Evolutionary conservation across 176 grass and related monocot species (phyloP).

Genomic region (Stipa capillata): DNA sequence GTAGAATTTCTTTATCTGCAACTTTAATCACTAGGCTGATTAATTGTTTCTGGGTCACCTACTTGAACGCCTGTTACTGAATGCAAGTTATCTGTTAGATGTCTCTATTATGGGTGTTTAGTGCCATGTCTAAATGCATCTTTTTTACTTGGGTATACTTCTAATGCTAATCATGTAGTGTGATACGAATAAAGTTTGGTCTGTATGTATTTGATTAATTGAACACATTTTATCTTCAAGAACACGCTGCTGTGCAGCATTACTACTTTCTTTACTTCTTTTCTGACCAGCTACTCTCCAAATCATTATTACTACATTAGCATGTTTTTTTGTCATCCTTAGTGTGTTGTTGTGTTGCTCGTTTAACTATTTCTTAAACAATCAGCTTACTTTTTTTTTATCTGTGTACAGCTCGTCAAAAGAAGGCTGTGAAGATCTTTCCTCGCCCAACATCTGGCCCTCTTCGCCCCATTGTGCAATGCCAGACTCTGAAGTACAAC

Average conservation of each 20-base stretch:
- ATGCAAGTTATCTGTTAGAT: not conserved
- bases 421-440: conserved; percentile 92
- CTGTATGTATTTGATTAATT: not conserved
- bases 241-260: not conserved
- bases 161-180: not conserved
- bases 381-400: not conserved
- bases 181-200: not conserved
- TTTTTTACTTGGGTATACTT: not conserved
- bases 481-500: conserved; percentile 87
- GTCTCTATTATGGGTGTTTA: not conserved
- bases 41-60: not conserved
- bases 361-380: not conserved
- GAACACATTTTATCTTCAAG: not conserved
- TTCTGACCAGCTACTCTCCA: not conserved
- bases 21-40: not conserved
- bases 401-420: conserved; percentile 56
- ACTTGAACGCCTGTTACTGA: not conserved
- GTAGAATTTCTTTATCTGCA: not conserved
- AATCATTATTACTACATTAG: not conserved
- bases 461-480: conserved; percentile 74
- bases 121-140: not conserved
- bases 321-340: not conserved
- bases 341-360: not conserved
- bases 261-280: not conserved
- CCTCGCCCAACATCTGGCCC: conserved; percentile 75